Base-by-base conservation (phyloP, 202 grass and related monocot genomes). In the Digitaria exilis region DNA sequence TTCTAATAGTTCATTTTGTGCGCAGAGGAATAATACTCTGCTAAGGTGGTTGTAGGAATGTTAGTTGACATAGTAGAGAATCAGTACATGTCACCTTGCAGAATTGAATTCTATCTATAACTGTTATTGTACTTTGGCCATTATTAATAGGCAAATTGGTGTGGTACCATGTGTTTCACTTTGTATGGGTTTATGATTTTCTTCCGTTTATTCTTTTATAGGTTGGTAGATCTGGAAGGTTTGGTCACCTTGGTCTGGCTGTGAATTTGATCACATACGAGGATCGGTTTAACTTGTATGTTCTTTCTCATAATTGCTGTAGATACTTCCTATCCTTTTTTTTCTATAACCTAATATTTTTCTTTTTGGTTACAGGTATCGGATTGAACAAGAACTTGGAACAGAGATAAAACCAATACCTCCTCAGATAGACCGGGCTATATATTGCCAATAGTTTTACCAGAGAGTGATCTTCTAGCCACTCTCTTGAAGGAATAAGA, bases 341-440 rank as follows among this genome's bases (percentile, higher is more conserved):
- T 42, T 32, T 13, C 15, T 64, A 46, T 76, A 41, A 72, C 9
- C 26, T 19, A 10, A 25, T 60, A 51, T 84, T 49, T 29, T 77
- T 54, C 15, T 18, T 75, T 18, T 75, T 49, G 54, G 29, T 48
- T 43, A 30, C 88, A 94, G 94, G 71, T 87, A 97, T 88, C 65
- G 92, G 60, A 97, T 94, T 81, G 94, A 94, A 61, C 88, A 94
- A 67, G 94, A 97, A 80, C 89, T 97, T 81, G 92, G 94, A 63
- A 94, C 94, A 39, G 94, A 94, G 81, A 97, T 97, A 87, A 97
- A 97, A 84, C 80, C 88, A 12, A 97, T 94, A 87, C 94, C 94
- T 72, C 86, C 92, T 52, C 92, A 97, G 76, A 97, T 97, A 83
- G 94, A 94, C 34, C 88, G 68, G 41, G 68, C 89, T 43, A 87